Evolutionary conservation across 371 early-diverging fungal species (phyloP), one percentile per base, ranked within the genome.

Genomic region (Mortierella sp.): DNA sequence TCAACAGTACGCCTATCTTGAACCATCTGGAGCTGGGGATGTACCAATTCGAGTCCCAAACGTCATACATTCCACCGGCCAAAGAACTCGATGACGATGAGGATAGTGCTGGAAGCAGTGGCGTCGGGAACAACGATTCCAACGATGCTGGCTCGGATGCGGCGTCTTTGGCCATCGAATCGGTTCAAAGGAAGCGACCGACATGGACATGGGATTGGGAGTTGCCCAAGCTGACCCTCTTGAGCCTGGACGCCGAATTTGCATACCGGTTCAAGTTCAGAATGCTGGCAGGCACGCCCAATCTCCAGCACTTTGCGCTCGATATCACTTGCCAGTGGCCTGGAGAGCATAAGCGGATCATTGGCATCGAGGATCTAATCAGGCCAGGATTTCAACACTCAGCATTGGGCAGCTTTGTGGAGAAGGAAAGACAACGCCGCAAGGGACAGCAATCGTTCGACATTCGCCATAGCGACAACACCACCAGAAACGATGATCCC

Each of bases 1-100:
- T 53, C 53, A 29, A 13, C 11, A 4, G 29, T 13, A 53, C 53
- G 24, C 29, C 53, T 11, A 29, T 11, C 13, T 10, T 53, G 29
- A 5, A 11, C 29, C 11, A 3, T 11, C 53, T 53, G 26, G 8
- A 29, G 1, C 53, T 53, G 26, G 53, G 29, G 29, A 8, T 53
- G 0, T 0, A 6, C 9, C 2, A 1, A 29, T 0, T 13, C 1
- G 29, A 53, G 0, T n/a, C n/a, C n/a, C 2, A 13, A 13, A 2
- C 14, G 2, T 13, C 26, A 4, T 53, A 29, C 11, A 53, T 53
- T 14, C 53, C 53, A 14, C 53, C 53, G 8, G 26, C 26, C 8
- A 13, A 53, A 14, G 29, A 53, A 29, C 14, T 53, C 29, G 53
- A 2, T 11, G 53, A 24, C 29, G 14, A 29, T 11, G 2, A 7